phyloP scores from a whole-genome alignment of 495 filamentous ascomycete species.

The Chaetomidium leptoderma region DNA sequence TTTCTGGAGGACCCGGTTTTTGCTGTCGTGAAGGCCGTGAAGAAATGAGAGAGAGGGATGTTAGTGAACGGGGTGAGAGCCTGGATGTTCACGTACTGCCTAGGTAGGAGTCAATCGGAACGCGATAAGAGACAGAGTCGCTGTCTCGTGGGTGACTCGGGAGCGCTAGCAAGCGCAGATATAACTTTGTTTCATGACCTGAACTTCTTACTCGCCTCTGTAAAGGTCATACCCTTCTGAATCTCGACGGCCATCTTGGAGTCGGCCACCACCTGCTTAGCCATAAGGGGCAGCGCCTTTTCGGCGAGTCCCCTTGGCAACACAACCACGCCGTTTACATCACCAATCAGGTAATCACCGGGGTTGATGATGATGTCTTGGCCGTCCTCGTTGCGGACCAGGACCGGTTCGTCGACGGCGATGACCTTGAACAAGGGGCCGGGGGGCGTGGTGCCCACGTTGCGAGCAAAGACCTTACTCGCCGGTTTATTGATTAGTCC shows the following conservation, averaged over 20 bases:
- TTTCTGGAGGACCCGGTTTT: constrained; percentile 26
- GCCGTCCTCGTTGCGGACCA: constrained; percentile 37
- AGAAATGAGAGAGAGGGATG: background rate
- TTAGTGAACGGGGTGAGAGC: background rate
- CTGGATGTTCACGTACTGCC: background rate
- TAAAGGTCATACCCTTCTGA: constrained; percentile 47
- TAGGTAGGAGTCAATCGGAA: background rate
- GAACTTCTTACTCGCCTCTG: constrained; percentile 50
- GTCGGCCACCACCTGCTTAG: constrained; percentile 51
- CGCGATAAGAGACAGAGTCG: too few species aligned
- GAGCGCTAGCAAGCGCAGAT: too few species aligned
- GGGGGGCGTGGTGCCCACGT: constrained; percentile 50
- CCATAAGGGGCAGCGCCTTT: constrained; percentile 46
- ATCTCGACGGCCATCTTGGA: constrained; percentile 50
- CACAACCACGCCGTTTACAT: constrained; percentile 54
- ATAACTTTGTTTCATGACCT: constrained; percentile 17
- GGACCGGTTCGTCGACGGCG: constrained; percentile 41
- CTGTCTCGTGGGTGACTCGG: too few species aligned
- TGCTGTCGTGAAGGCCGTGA: constrained; percentile 17
- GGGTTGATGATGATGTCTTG: constrained; percentile 49
- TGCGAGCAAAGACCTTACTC: constrained; percentile 48
- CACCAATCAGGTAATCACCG: constrained; percentile 55
- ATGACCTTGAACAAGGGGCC: constrained; percentile 43
- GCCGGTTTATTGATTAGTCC: too few species aligned
- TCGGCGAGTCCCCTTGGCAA: constrained; percentile 44